Evolutionary conservation across 2,329 filamentous ascomycete species (phyloP).

Genomic region (Stachybotrys elegans): DNA sequence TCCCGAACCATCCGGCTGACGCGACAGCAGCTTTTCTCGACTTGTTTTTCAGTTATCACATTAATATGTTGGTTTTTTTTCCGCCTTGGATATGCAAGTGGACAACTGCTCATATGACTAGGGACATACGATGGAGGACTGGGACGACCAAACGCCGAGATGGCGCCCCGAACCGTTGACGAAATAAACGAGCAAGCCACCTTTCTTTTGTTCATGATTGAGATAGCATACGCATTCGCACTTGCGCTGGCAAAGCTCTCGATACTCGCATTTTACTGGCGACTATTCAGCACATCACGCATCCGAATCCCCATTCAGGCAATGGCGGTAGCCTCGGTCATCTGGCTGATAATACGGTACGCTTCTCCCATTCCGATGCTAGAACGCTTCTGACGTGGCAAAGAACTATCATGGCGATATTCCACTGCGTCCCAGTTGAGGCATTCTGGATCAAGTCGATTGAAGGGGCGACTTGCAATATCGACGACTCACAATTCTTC

Average conservation of each 20-base stretch:
- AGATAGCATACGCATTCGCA: conserved; percentile 17
- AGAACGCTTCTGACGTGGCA: too few relatives aligned
- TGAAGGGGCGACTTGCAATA: conserved; percentile 16
- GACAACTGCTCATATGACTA: not conserved
- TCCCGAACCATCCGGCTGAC: not conserved
- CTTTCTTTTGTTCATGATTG: conserved; percentile 1
- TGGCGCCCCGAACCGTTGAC: not conserved
- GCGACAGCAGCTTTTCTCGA: not conserved
- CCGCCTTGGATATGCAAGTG: not conserved
- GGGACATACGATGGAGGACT: not conserved
- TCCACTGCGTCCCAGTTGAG: conserved; percentile 26
- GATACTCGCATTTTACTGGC: conserved; percentile 23
- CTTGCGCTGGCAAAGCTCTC: conserved; percentile 21
- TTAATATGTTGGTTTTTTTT: not conserved
- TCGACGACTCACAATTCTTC: conserved; percentile 25
- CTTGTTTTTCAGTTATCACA: not conserved
- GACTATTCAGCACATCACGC: conserved; percentile 18
- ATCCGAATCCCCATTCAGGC: conserved; percentile 20
- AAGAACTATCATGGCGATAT: conserved; percentile 25
- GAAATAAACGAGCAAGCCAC: not conserved
- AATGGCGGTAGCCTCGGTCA: conserved; percentile 11
- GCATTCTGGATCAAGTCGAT: conserved; percentile 25
- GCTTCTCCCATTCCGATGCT: too few relatives aligned
- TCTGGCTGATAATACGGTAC: conserved; percentile 22
- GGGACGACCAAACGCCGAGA: not conserved